phyloP scores from a whole-genome alignment of 129 eudicot genomes.

The Lonicera japonica region DNA sequence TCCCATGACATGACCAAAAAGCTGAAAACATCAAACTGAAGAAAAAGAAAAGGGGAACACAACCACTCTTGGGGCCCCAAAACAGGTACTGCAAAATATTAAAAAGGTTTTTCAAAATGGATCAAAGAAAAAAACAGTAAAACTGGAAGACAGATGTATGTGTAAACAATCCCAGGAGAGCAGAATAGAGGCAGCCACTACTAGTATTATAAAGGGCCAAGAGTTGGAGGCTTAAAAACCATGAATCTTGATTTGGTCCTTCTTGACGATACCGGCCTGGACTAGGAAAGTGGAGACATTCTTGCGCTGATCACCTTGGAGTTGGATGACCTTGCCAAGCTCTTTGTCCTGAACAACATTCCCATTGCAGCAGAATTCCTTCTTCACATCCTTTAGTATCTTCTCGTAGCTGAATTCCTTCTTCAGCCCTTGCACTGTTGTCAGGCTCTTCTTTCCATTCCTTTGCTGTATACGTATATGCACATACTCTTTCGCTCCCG shows the following conservation, averaged over 20 bases:
- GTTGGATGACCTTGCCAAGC: constrained; percentile 84
- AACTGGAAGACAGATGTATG: background rate
- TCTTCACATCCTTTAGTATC: constrained; percentile 79
- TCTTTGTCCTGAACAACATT: constrained; percentile 78
- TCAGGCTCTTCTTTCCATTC: constrained; percentile 87
- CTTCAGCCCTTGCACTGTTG: constrained; percentile 84
- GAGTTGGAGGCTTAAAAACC: constrained; percentile 45
- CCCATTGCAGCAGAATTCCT: constrained; percentile 90
- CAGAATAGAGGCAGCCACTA: background rate
- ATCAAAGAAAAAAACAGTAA: background rate
- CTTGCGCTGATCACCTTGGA: constrained; percentile 96
- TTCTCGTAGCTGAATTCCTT: constrained; percentile 84
- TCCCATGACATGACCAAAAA: constrained; percentile 8
- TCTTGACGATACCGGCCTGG: constrained; percentile 61
- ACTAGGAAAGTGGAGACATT: constrained; percentile 68
- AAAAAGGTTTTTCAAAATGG: too few species aligned
- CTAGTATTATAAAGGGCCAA: background rate
- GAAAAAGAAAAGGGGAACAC: background rate
- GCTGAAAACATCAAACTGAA: constrained; percentile 11
- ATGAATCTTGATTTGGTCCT: constrained; percentile 89
- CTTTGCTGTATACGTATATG: constrained; percentile 91
- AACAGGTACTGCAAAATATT: background rate
- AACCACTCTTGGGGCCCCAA: background rate
- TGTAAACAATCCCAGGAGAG: background rate
- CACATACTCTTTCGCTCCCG: constrained; percentile 83